Conservation (phyloP, 2,329 filamentous ascomycete genomes). For the Nemania bipapillata region DNA sequence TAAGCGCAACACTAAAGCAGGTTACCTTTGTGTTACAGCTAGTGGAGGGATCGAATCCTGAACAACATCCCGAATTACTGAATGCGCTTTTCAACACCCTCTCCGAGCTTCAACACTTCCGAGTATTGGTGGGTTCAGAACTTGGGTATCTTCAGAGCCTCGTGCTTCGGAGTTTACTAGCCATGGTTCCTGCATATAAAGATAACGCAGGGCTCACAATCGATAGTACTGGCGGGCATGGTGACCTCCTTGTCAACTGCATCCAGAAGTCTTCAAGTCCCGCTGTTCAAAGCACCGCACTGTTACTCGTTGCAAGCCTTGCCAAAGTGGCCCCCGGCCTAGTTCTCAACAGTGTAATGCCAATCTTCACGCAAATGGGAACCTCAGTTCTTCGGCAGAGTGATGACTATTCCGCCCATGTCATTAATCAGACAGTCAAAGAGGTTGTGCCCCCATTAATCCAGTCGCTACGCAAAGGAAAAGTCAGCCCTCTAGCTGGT, state of each 20-base stretch:
- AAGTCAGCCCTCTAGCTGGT: slow-evolving; percentile 79
- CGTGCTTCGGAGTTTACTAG: slow-evolving; percentile 81
- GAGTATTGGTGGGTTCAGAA: slow-evolving; percentile 82
- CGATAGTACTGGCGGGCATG: slow-evolving; percentile 81
- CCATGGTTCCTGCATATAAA: slow-evolving; percentile 84
- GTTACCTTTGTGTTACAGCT: slow-evolving; percentile 89
- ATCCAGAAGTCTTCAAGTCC: slow-evolving; percentile 91
- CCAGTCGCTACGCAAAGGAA: slow-evolving; percentile 81
- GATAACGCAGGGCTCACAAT: slow-evolving; percentile 70
- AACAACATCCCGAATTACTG: slow-evolving; percentile 79
- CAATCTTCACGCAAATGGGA: slow-evolving; percentile 98
- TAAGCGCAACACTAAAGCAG: slow-evolving; percentile 75
- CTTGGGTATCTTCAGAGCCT: slow-evolving; percentile 90
- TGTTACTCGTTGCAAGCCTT: slow-evolving; percentile 86
- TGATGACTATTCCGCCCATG: slow-evolving; percentile 96
- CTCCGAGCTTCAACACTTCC: slow-evolving; percentile 87
- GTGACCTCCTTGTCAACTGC: slow-evolving; percentile 92
- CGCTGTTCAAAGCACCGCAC: slow-evolving; percentile 90
- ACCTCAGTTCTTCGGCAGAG: slow-evolving; percentile 89
- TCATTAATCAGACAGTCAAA: slow-evolving; percentile 93
- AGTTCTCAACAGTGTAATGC: slow-evolving; percentile 97
- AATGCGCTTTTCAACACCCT: slow-evolving; percentile 83
- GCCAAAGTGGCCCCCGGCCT: slow-evolving; percentile 89
- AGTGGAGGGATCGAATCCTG: slow-evolving; percentile 81
- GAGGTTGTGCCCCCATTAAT: slow-evolving; percentile 93